phyloP scores from a whole-genome alignment of 1,139 yeast species.

The Ogataea hybrid region DNA sequence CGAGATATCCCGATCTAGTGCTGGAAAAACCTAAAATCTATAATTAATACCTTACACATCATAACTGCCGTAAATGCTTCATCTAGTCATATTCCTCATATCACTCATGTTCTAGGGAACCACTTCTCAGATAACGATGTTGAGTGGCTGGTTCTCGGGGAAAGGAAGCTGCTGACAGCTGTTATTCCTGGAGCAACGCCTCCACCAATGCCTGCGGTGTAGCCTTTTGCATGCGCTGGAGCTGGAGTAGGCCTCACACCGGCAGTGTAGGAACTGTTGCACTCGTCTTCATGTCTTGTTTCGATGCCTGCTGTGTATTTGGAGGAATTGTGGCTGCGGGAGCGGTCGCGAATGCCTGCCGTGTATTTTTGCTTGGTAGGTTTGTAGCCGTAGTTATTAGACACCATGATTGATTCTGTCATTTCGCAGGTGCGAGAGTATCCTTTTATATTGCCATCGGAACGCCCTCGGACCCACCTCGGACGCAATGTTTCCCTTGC shows the following conservation, averaged over 20 bases:
- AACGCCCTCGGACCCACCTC: background rate
- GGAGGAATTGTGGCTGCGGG: background rate
- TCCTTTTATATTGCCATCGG: background rate
- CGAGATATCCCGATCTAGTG: too few relatives aligned
- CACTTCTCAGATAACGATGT: background rate
- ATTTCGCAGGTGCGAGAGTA: background rate
- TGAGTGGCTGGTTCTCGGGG: background rate
- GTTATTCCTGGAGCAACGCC: background rate
- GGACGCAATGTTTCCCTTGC: background rate
- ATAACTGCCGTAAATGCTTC: background rate
- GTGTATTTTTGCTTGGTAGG: constrained; percentile 3
- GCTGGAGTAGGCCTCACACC: background rate
- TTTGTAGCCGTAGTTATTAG: too few relatives aligned
- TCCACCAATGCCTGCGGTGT: constrained; percentile 7
- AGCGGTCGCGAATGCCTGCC: constrained; percentile 7
- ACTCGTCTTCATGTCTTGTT: background rate
- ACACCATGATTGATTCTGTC: background rate
- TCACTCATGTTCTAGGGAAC: background rate
- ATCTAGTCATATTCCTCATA: background rate
- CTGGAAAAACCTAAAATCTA: too few relatives aligned
- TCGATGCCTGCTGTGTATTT: background rate
- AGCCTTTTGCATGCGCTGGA: constrained; percentile 1
- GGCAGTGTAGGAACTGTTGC: background rate
- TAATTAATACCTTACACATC: background rate
- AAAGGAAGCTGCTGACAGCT: background rate